phyloP scores from a whole-genome alignment of 2,329 filamentous ascomycete species.

The Domatiomyces catenatus region DNA sequence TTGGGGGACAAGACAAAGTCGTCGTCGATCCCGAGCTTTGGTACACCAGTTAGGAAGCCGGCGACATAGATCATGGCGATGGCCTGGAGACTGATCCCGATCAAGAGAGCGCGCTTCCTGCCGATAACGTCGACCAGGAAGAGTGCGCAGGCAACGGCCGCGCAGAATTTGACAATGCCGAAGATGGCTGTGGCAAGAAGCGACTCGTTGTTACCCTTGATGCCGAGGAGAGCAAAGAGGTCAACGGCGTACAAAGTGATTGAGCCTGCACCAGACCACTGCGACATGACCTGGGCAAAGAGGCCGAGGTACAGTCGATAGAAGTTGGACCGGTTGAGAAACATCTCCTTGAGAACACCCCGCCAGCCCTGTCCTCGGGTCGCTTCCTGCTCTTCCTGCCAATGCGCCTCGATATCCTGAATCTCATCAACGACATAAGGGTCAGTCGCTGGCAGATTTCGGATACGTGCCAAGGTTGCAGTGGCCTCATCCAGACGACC shows the following conservation, averaged over 20 bases:
- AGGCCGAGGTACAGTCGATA: conserved; percentile 57
- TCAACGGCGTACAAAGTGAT: conserved; percentile 66
- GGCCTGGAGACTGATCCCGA: conserved; percentile 34
- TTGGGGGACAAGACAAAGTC: conserved; percentile 9
- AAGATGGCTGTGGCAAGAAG: conserved; percentile 63
- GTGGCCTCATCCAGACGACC: conserved; percentile 38
- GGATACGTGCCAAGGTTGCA: conserved; percentile 38
- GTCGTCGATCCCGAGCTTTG: conserved; percentile 18
- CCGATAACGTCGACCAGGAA: conserved; percentile 70
- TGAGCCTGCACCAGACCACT: conserved; percentile 57
- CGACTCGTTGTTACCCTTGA: conserved; percentile 51
- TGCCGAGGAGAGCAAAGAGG: conserved; percentile 57
- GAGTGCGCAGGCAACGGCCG: conserved; percentile 53
- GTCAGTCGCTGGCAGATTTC: conserved; percentile 43
- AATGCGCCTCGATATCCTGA: conserved; percentile 46
- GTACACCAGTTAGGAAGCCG: conserved; percentile 29
- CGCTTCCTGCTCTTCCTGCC: conserved; percentile 57
- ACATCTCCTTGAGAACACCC: conserved; percentile 53
- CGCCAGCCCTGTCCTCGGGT: conserved; percentile 49
- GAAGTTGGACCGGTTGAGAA: conserved; percentile 51
- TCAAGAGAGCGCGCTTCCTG: conserved; percentile 43
- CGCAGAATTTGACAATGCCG: conserved; percentile 56
- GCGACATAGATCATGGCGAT: conserved; percentile 42
- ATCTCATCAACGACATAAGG: conserved; percentile 49
- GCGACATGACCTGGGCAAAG: conserved; percentile 54